A percentile compares a stretch with the other conserved stretches of the same genome.
phyloP scores from a whole-genome alignment of 208 protist species.

The Strigomonas culicis region DNA sequence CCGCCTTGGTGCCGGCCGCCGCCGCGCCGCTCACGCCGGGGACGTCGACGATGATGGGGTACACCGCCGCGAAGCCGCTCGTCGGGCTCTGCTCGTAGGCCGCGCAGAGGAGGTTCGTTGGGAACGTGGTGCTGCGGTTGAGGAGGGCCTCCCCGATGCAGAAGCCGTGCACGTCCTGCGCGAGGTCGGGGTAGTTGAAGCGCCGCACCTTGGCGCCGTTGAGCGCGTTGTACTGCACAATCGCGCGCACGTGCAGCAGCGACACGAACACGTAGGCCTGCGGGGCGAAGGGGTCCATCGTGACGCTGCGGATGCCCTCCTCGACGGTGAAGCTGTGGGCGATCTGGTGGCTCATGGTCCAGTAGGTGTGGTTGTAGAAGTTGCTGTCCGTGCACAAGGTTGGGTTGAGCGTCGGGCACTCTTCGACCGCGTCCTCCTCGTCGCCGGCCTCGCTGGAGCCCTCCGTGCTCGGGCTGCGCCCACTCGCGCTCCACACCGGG shows the following conservation, averaged over 20 bases:
- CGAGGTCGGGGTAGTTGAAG: slow-evolving; percentile 34
- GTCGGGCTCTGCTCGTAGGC: slow-evolving; percentile 21
- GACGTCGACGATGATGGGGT: slow-evolving; percentile 13
- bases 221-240: slow-evolving; percentile 77
- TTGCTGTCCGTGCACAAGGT: slow-evolving; percentile 17
- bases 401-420: background rate
- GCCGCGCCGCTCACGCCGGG: background rate
- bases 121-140: slow-evolving; percentile 5
- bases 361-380: slow-evolving; percentile 32
- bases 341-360: slow-evolving; percentile 6
- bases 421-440: background rate
- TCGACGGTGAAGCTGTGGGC: slow-evolving; percentile 45
- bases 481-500: no score
- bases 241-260: slow-evolving; percentile 33
- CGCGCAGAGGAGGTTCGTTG: slow-evolving; percentile 15
- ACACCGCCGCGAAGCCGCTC: slow-evolving; percentile 22
- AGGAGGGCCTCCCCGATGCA: slow-evolving; percentile 18
- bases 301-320: slow-evolving; percentile 44
- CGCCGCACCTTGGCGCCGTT: slow-evolving; percentile 36
- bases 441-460: no score
- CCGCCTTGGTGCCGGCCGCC: background rate
- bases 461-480: no score
- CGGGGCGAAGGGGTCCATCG: slow-evolving; percentile 25
- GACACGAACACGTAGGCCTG: slow-evolving; percentile 48
- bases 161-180: slow-evolving; percentile 33